Conservation (phyloP, 148 eudicot genomes). For the Persicaria maculosa region DNA sequence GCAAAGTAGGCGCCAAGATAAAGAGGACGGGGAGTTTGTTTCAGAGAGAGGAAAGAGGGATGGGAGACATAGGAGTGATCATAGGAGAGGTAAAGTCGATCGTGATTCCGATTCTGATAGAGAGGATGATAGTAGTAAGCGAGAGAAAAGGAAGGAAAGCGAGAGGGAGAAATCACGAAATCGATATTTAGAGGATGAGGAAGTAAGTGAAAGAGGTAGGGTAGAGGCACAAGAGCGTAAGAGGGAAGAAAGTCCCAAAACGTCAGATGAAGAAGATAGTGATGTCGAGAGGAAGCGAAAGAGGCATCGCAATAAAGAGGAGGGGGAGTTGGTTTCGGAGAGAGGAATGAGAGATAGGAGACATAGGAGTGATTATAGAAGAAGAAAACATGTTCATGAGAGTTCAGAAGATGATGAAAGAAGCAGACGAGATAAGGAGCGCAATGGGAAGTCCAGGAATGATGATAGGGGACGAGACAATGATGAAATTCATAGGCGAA, state of each 20-base stretch:
- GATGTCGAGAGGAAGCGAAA: constrained; percentile 6
- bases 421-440: constrained; percentile 6
- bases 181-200: neutral
- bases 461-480: neutral
- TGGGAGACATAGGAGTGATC: neutral
- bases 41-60: neutral
- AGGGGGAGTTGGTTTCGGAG: neutral
- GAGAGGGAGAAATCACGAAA: neutral
- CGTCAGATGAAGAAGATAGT: neutral
- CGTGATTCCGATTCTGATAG: too few species aligned
- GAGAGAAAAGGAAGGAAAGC: too few species aligned
- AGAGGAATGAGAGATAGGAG: constrained; percentile 11
- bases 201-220: neutral
- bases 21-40: neutral
- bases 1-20: neutral
- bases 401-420: constrained; percentile 12
- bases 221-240: neutral
- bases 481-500: neutral
- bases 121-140: too few species aligned
- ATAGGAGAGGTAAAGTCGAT: too few species aligned
- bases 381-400: neutral
- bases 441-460: neutral
- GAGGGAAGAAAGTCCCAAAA: neutral
- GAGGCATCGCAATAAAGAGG: neutral
- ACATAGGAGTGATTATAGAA: neutral